Conservation (phyloP, 176 grass and related monocot species). For the Oryza glumipatula region DNA sequence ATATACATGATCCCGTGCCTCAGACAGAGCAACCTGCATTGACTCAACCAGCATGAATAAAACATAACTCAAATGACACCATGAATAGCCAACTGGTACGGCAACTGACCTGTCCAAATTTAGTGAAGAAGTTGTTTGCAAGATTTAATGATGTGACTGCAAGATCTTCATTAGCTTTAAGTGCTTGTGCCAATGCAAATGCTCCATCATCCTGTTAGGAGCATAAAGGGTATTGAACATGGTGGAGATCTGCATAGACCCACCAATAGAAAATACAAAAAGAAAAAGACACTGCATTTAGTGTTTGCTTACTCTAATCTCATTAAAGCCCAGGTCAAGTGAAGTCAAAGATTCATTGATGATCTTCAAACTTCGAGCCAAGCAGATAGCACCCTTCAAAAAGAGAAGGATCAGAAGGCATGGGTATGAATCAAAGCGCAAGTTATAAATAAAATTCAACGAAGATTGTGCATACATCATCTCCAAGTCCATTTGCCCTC, state of each 20-base stretch:
- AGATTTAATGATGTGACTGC: constrained; percentile 78
- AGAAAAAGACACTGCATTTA: background rate
- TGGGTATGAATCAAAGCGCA: constrained; percentile 31
- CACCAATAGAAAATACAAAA: constrained; percentile 26
- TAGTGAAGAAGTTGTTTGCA: constrained; percentile 85
- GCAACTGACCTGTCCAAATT: constrained; percentile 88
- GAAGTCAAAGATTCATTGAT: constrained; percentile 89
- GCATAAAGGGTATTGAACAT: constrained; percentile 28
- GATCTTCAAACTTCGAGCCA: constrained; percentile 92
- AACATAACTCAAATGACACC: constrained; percentile 21
- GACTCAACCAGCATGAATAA: constrained; percentile 29
- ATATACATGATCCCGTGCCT: constrained; percentile 82
- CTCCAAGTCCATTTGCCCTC: constrained; percentile 92
- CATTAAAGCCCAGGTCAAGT: constrained; percentile 97
- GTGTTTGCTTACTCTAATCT: constrained; percentile 76
- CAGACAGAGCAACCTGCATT: constrained; percentile 86
- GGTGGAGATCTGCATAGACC: constrained; percentile 10
- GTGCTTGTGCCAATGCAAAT: constrained; percentile 90
- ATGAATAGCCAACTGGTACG: constrained; percentile 13
- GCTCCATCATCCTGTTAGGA: constrained; percentile 79
- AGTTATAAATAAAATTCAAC: constrained; percentile 21
- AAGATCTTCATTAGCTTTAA: constrained; percentile 94
- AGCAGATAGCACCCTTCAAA: constrained; percentile 83
- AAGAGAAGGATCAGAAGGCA: constrained; percentile 40
- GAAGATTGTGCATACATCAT: constrained; percentile 62